phyloP scores from a whole-genome alignment of 345 rosid species.

The Psidium guajava region DNA sequence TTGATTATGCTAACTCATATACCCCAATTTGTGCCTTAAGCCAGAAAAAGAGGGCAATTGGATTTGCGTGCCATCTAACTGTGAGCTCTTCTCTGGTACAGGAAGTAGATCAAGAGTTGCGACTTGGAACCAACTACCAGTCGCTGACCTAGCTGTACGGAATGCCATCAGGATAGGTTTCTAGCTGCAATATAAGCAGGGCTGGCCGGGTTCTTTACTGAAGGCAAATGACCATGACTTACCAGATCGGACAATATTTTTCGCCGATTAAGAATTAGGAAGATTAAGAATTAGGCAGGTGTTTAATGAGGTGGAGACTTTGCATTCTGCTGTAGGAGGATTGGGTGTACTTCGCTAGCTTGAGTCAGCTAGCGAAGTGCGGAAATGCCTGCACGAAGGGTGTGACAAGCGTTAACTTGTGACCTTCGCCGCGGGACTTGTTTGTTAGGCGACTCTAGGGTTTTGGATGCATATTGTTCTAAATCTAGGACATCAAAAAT shows the following conservation, averaged over 20 bases:
- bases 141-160: neutral
- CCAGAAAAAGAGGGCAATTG: neutral
- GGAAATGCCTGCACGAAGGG: neutral
- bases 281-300: neutral
- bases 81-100: neutral
- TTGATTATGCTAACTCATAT: neutral
- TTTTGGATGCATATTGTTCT: neutral
- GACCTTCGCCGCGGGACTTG: neutral
- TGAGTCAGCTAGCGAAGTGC: neutral
- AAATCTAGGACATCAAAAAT: neutral
- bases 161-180: neutral
- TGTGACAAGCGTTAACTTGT: neutral
- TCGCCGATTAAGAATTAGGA: neutral
- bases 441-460: neutral
- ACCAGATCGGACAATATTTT: neutral
- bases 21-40: neutral
- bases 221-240: neutral
- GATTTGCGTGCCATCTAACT: neutral
- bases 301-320: neutral
- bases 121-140: neutral
- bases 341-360: neutral
- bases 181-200: neutral
- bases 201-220: neutral
- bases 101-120: neutral
- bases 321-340: neutral